phyloP scores from a whole-genome alignment of 2,329 filamentous ascomycete species.

The Calonectria ilicicola region DNA sequence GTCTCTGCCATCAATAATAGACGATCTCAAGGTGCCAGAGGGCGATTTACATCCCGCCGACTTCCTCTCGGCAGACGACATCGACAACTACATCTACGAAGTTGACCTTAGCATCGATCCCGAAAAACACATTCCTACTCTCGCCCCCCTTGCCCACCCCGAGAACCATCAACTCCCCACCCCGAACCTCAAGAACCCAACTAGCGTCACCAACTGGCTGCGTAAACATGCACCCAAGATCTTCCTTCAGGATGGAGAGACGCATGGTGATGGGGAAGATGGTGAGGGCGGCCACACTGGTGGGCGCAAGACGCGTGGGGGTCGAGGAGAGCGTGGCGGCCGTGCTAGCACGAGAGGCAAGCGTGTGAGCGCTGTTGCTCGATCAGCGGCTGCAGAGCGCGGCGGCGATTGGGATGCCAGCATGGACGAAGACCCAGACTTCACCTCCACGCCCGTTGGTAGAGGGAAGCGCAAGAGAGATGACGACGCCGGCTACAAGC shows the following conservation, averaged over 20 bases:
- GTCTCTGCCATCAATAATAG: slow-evolving; percentile 69
- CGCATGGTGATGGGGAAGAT: slow-evolving; percentile 54
- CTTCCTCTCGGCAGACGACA: slow-evolving; percentile 76
- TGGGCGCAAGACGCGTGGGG: slow-evolving; percentile 52
- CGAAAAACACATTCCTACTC: slow-evolving; percentile 58
- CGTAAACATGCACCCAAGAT: slow-evolving; percentile 86
- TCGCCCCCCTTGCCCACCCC: slow-evolving; percentile 62
- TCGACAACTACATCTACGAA: slow-evolving; percentile 79
- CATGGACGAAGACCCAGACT: slow-evolving; percentile 55
- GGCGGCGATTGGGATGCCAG: slow-evolving; percentile 48
- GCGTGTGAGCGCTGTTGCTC: slow-evolving; percentile 43
- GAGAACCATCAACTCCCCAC: slow-evolving; percentile 52
- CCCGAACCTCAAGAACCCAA: slow-evolving; percentile 75
- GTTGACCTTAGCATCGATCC: slow-evolving; percentile 66
- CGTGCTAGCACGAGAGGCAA: slow-evolving; percentile 57
- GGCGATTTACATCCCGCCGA: slow-evolving; percentile 69
- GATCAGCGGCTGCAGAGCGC: slow-evolving; percentile 36
- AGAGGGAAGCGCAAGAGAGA: slow-evolving; percentile 67
- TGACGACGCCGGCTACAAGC: slow-evolving; percentile 70
- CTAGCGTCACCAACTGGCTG: slow-evolving; percentile 96
- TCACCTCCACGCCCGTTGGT: slow-evolving; percentile 47
- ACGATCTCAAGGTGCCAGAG: slow-evolving; percentile 62
- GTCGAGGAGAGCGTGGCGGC: slow-evolving; percentile 47
- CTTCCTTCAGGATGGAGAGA: slow-evolving; percentile 79
- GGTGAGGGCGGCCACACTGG: slow-evolving; percentile 43